These are phyloP conservation scores for Mycosphaerella arachidis DNA, from an alignment of 2,329 filamentous ascomycete genomes.

Conservation along the genomic window DNA sequence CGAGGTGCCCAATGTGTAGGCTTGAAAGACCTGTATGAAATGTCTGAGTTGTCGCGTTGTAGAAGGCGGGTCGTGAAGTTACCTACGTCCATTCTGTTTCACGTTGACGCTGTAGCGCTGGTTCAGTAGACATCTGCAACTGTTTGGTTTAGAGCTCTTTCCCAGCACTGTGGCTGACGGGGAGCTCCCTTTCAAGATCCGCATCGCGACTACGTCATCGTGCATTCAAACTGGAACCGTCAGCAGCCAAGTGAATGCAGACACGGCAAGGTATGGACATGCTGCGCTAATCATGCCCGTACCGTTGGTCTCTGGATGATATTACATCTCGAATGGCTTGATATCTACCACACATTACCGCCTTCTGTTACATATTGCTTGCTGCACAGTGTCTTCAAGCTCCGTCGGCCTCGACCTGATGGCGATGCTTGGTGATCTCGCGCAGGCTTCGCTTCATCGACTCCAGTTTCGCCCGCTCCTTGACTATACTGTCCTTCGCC, in stretches of 20 bases:
- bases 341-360: not conserved
- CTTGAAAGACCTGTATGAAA: constrained; percentile 37
- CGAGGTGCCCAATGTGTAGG: constrained; percentile 42
- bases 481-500: constrained; percentile 71
- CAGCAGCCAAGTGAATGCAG: no score
- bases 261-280: not conserved
- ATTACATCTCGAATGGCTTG: not conserved
- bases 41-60: not conserved
- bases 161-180: not conserved
- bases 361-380: not conserved
- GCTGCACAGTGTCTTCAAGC: not conserved
- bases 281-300: not conserved
- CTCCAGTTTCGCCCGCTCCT: constrained; percentile 73
- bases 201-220: not conserved
- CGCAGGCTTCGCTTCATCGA: constrained; percentile 76
- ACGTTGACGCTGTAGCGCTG: not conserved
- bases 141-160: not conserved
- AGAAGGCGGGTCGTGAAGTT: no score
- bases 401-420: not conserved
- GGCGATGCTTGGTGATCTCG: constrained; percentile 32
- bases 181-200: not conserved
- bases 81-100: constrained; percentile 6
- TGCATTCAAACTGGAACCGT: not conserved
- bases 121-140: not conserved
- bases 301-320: not conserved